A percentile compares a stretch with the other conserved stretches of the same genome.
phyloP scores from a whole-genome alignment of 768 basidiomycete species.

The Lentinula detonsa region DNA sequence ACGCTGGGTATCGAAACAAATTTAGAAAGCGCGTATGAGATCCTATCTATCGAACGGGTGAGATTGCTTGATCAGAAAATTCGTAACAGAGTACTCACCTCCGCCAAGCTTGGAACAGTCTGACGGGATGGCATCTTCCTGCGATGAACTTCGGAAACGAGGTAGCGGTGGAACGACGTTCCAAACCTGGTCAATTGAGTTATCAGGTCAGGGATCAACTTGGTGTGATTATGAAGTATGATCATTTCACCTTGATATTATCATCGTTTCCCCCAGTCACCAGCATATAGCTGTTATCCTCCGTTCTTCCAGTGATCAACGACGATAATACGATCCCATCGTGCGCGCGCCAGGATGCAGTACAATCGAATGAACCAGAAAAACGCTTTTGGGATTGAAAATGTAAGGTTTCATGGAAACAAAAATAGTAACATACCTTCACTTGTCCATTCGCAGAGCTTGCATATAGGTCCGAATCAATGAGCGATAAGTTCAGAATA shows the following conservation, averaged over 20 bases:
- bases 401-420: background rate
- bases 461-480: slow-evolving; percentile 61
- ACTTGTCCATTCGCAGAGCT: slow-evolving; percentile 64
- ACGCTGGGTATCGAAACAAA: slow-evolving; percentile 88
- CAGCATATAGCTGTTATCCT: slow-evolving; percentile 30
- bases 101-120: background rate
- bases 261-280: slow-evolving; percentile 86
- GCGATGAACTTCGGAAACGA: slow-evolving; percentile 12
- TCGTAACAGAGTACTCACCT: slow-evolving; percentile 2
- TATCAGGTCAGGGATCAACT: background rate
- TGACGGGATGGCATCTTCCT: slow-evolving; percentile 9
- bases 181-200: slow-evolving; percentile 39
- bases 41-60: slow-evolving; percentile 2
- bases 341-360: slow-evolving; percentile 79
- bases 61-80: background rate
- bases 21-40: slow-evolving; percentile 66
- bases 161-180: slow-evolving; percentile 32
- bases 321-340: slow-evolving; percentile 80
- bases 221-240: background rate
- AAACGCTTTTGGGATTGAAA: slow-evolving; percentile 46
- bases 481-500: slow-evolving; percentile 72
- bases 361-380: slow-evolving; percentile 81
- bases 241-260: slow-evolving; percentile 59
- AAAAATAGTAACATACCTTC: slow-evolving; percentile 39
- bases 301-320: slow-evolving; percentile 37